Conservation (phyloP, 371 early-diverging fungal species). For the Coemansia sp. region DNA sequence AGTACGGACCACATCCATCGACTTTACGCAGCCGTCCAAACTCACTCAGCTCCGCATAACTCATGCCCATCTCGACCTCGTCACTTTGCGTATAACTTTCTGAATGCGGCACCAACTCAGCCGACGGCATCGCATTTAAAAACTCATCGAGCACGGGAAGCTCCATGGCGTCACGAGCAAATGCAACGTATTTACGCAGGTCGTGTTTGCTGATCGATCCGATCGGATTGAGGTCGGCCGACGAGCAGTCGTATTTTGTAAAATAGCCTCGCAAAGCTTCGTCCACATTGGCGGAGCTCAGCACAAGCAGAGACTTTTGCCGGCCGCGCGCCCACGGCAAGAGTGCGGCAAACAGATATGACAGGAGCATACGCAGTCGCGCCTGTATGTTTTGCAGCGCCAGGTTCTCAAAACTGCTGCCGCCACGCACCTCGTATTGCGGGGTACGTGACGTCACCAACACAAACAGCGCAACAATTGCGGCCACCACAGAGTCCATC, state of each 20-base stretch:
- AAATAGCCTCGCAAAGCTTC: constrained; percentile 95
- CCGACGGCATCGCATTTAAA: constrained; percentile 86
- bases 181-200: constrained; percentile 78
- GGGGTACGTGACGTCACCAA: constrained; percentile 80
- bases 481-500: constrained; percentile 81
- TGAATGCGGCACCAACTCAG: constrained; percentile 91
- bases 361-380: constrained; percentile 90
- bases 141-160: constrained; percentile 74
- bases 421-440: constrained; percentile 80
- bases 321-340: constrained; percentile 85
- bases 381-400: constrained; percentile 98
- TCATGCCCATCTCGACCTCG: constrained; percentile 97
- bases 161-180: constrained; percentile 62
- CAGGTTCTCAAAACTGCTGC: constrained; percentile 81
- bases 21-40: constrained; percentile 92
- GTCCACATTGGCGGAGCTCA: constrained; percentile 97
- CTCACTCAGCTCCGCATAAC: constrained; percentile 86
- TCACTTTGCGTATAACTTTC: constrained; percentile 78
- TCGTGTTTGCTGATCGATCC: constrained; percentile 93
- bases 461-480: constrained; percentile 73
- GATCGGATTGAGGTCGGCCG: constrained; percentile 96
- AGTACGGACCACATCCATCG: constrained; percentile 82
- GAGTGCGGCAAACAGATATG: constrained; percentile 93
- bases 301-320: constrained; percentile 77
- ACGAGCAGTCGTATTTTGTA: constrained; percentile 98